These are phyloP conservation scores for Mollisiaceae sp. DNA, from an alignment of 2,329 filamentous ascomycete genomes.

Conservation along the genomic window DNA sequence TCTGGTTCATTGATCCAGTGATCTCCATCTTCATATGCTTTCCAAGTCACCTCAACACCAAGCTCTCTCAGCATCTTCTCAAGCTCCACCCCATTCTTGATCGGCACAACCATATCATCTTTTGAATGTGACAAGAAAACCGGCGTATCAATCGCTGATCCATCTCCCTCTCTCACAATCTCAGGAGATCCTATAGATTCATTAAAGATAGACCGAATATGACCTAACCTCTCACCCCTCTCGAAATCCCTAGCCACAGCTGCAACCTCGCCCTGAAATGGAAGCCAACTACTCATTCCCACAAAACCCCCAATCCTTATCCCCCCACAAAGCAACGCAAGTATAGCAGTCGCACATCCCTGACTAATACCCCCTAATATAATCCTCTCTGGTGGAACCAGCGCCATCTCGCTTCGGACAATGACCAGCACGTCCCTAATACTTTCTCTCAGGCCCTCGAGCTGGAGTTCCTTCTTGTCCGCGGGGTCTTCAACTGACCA, in stretches of 20 bases:
- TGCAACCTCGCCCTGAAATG: neutral
- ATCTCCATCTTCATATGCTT: constrained; percentile 49
- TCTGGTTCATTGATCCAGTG: constrained; percentile 52
- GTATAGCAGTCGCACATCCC: neutral
- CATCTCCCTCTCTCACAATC: neutral
- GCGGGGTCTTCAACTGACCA: constrained; percentile 45
- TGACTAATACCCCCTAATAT: neutral
- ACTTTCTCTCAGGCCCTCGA: constrained; percentile 48
- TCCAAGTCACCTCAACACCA: constrained; percentile 48
- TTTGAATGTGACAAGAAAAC: constrained; percentile 52
- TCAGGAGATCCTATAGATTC: neutral
- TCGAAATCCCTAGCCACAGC: neutral
- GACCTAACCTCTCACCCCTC: too few relatives aligned
- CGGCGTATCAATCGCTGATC: constrained; percentile 43
- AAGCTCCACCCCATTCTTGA: constrained; percentile 46
- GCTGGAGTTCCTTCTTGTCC: constrained; percentile 49
- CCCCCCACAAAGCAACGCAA: neutral
- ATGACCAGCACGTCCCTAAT: constrained; percentile 43
- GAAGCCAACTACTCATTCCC: neutral
- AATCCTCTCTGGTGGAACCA: neutral
- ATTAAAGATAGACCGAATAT: neutral
- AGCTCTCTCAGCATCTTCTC: constrained; percentile 45
- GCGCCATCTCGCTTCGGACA: neutral
- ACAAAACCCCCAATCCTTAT: neutral
- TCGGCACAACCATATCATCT: constrained; percentile 50